Conservation (phyloP, 352 stramenopile genomes). For the Globisporangium viniferum region DNA sequence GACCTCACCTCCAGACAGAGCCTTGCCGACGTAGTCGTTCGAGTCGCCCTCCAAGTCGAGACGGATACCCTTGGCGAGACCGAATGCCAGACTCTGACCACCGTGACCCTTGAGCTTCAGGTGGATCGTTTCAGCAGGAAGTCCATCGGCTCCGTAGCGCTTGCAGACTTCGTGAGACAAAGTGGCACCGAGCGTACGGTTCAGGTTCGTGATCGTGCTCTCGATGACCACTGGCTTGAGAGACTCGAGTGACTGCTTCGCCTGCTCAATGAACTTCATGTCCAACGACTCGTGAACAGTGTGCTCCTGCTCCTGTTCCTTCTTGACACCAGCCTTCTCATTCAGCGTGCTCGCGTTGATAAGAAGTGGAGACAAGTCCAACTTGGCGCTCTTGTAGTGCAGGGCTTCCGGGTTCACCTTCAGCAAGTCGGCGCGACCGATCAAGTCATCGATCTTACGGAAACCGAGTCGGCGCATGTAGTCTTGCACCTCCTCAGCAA, state of each 20-base stretch:
- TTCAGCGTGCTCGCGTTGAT: slow-evolving; percentile 93
- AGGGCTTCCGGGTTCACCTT: slow-evolving; percentile 82
- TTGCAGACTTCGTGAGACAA: slow-evolving; percentile 94
- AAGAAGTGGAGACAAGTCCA: slow-evolving; percentile 93
- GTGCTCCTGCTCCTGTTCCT: slow-evolving; percentile 87
- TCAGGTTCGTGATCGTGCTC: slow-evolving; percentile 87
- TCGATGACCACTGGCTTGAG: slow-evolving; percentile 64
- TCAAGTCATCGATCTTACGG: slow-evolving; percentile 91
- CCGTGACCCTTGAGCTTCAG: slow-evolving; percentile 93
- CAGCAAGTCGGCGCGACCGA: slow-evolving; percentile 92
- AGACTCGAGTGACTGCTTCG: slow-evolving; percentile 81
- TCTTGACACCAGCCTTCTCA: slow-evolving; percentile 81
- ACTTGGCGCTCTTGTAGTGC: slow-evolving; percentile 71
- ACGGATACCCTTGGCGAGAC: slow-evolving; percentile 91
- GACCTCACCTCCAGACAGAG: slow-evolving; percentile 92
- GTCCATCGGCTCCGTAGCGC: slow-evolving; percentile 84
- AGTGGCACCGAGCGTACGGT: slow-evolving; percentile 93
- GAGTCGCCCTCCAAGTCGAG: slow-evolving; percentile 92
- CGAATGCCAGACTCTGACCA: slow-evolving; percentile 93
- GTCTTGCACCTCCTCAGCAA: slow-evolving; percentile 92
- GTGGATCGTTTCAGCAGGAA: slow-evolving; percentile 92
- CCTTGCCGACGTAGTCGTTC: slow-evolving; percentile 97
- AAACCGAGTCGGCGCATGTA: slow-evolving; percentile 87
- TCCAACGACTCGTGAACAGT: slow-evolving; percentile 87
- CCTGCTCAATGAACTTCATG: slow-evolving; percentile 89